Percentiles rank a stretch among this genome's conserved stretches.
These are phyloP conservation scores for Austroboletus festivus DNA, from an alignment of 768 basidiomycete species.

Conservation along the genomic window DNA sequence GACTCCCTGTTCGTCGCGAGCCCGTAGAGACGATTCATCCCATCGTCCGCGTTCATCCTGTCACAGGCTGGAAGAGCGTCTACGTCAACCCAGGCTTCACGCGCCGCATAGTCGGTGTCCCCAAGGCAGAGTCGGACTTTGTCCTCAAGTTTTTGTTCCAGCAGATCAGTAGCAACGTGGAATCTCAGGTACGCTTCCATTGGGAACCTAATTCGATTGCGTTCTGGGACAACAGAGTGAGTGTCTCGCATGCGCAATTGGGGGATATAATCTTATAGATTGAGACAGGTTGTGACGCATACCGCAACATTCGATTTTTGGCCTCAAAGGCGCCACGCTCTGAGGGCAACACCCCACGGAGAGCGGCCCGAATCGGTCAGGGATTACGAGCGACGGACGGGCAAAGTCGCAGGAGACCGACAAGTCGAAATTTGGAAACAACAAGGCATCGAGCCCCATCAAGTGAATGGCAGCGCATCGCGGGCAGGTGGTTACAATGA, in stretches of 20 bases:
- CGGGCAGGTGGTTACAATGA: conserved; percentile 61
- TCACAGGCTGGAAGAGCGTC: conserved; percentile 80
- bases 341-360: conserved; percentile 79
- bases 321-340: conserved; percentile 72
- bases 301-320: conserved; percentile 82
- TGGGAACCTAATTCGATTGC: conserved; percentile 78
- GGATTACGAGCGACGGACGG: conserved; percentile 61
- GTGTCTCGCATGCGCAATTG: background rate
- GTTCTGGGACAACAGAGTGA: conserved; percentile 86
- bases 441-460: conserved; percentile 50
- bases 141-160: conserved; percentile 69
- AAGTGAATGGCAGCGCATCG: conserved; percentile 27
- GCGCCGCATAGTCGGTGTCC: conserved; percentile 71
- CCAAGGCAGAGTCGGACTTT: conserved; percentile 78
- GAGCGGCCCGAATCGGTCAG: conserved; percentile 75
- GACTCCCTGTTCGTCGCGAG: conserved; percentile 66
- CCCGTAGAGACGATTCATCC: conserved; percentile 73
- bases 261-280: background rate
- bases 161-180: conserved; percentile 66
- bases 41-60: conserved; percentile 80
- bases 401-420: conserved; percentile 70
- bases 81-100: conserved; percentile 87
- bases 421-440: conserved; percentile 70
- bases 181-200: conserved; percentile 73
- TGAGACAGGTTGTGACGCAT: conserved; percentile 63